Evolutionary conservation across 257 asterid genomes (phyloP).

Genomic region (Ligustrum vulgare): DNA sequence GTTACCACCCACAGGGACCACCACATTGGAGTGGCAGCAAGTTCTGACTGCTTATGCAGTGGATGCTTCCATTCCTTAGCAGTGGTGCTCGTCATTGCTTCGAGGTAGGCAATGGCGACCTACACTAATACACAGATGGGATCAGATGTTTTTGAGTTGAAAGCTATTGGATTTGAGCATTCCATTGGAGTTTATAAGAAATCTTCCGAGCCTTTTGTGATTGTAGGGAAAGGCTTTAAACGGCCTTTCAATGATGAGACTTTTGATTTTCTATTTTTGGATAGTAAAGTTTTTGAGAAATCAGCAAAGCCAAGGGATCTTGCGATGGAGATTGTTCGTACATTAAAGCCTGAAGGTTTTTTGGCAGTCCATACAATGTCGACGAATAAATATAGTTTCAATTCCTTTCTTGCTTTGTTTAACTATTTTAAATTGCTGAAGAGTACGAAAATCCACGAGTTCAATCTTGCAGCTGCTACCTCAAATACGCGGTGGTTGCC

Average conservation of each 20-base stretch:
- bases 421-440: slow-evolving; percentile 44
- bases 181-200: slow-evolving; percentile 16
- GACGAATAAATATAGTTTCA: slow-evolving; percentile 39
- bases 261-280: slow-evolving; percentile 43
- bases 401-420: slow-evolving; percentile 48
- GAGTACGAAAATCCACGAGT: slow-evolving; percentile 40
- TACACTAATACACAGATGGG: slow-evolving; percentile 16
- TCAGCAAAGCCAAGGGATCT: slow-evolving; percentile 27
- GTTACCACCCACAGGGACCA: no score
- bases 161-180: slow-evolving; percentile 12
- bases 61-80: no score
- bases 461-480: no score
- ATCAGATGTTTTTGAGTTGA: slow-evolving; percentile 8
- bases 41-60: no score
- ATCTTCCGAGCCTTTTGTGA: slow-evolving; percentile 10
- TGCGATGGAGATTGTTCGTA: slow-evolving; percentile 40
- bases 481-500: no score
- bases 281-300: slow-evolving; percentile 42
- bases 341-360: slow-evolving; percentile 48
- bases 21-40: no score
- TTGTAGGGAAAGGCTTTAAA: slow-evolving; percentile 34
- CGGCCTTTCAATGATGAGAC: slow-evolving; percentile 31
- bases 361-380: slow-evolving; percentile 44
- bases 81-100: no score
- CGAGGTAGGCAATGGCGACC: no score